Base-by-base conservation (phyloP, 2,329 filamentous ascomycete species). In the Neofusicoccum laricinum region DNA sequence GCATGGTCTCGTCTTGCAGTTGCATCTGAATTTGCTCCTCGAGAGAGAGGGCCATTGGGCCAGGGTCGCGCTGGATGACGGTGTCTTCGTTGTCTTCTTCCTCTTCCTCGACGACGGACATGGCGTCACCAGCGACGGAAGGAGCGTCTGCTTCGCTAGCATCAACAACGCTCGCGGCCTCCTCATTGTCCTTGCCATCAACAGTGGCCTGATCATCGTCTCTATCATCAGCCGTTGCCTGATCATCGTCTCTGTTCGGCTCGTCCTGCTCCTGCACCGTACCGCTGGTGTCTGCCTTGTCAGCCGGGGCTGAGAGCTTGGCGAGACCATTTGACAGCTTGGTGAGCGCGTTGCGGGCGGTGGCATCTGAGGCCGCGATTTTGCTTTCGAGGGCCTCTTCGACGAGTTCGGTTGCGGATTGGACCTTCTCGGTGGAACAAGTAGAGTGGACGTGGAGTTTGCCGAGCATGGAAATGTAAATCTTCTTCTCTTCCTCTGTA, bases 401-500 rank as follows among this genome's bases (percentile, higher is more conserved):
- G 17, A 81, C 74, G 12, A 86, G 79, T 4, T 78, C 78, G 51
- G 81, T 79, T 3, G 82, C 69, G 0, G 73, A 73, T 62, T 73
- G 72, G 2, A 77, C 68, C 32, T 68, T 70, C 59, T 77, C 70
- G 8, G 69, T 67, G 25, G 69, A 66, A 0, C 87, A 88, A 1
- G 89, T 81, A 0, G 91, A 85, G 1, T 89, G 88, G 53, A 98
- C 84, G 73, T 93, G 88, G 1, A 97, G 82, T 77, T 97, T 98
- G 68, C 88, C 88, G 1, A 98, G 84, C 53, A 97, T 85, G 0
- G 88, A 85, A 32, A 91, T 87, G 10, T 95, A 80, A 1, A 89
- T 84, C 75, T 96, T 97, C 79, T 91, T 92, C 77, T 97, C 93
- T 68, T 97, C 93, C 74, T 91, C 90, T 89, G 72, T 74, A 63